These are phyloP conservation scores for Enterospora canceri DNA, from an alignment of 371 early-diverging fungal species.

Conservation along the genomic window DNA sequence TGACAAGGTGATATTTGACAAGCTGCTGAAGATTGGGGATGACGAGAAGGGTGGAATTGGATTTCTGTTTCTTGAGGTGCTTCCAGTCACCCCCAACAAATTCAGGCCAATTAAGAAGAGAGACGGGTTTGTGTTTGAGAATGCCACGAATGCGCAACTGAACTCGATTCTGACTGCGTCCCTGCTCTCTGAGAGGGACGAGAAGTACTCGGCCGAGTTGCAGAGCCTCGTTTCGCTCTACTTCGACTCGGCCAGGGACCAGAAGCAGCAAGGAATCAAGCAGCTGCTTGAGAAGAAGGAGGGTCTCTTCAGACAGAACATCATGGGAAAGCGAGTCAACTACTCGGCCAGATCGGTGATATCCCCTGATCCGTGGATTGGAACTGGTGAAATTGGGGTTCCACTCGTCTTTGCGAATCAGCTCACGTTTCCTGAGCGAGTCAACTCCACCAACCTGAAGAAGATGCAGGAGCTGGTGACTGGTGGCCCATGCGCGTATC, in stretches of 20 bases:
- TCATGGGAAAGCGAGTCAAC: conserved; percentile 99
- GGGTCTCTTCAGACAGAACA: conserved; percentile 94
- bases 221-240: conserved; percentile 24
- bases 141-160: conserved; percentile 75
- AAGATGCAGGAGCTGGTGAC: conserved; percentile 79
- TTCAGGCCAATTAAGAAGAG: conserved; percentile 82
- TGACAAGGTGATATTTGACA: conserved; percentile 21
- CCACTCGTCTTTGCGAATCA: conserved; percentile 88
- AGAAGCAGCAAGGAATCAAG: conserved; percentile 59
- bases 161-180: conserved; percentile 69
- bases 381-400: conserved; percentile 89
- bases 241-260: conserved; percentile 70
- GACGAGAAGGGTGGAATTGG: conserved; percentile 1
- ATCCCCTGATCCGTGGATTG: conserved; percentile 93
- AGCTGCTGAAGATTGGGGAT: conserved; percentile 15
- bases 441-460: conserved; percentile 79
- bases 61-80: conserved; percentile 73
- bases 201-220: conserved; percentile 23
- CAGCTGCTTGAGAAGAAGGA: conserved; percentile 98
- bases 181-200: conserved; percentile 57
- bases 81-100: conserved; percentile 69
- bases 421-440: conserved; percentile 92
- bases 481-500: conserved; percentile 90
- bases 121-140: conserved; percentile 74
- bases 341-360: conserved; percentile 97